phyloP scores from a whole-genome alignment of 2,329 filamentous ascomycete species.

The Cladosporium sp. region DNA sequence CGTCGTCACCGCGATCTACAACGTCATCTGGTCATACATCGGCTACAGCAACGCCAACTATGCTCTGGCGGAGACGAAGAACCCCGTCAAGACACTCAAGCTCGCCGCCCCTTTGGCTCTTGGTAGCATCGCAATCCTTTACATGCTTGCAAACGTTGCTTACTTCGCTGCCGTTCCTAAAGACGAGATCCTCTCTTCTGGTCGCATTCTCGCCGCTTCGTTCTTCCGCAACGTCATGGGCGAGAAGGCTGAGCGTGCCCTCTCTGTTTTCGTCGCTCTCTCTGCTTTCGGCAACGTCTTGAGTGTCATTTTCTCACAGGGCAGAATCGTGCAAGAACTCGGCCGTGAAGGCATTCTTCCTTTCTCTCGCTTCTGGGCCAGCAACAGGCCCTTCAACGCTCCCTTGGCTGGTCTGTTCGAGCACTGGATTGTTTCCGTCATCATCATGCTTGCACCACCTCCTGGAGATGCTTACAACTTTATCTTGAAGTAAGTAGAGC shows the following conservation, averaged over 20 bases:
- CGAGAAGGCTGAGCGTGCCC: constrained; percentile 50
- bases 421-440: constrained; percentile 61
- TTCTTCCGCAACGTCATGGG: constrained; percentile 58
- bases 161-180: constrained; percentile 59
- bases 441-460: constrained; percentile 64
- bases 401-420: constrained; percentile 58
- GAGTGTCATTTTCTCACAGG: constrained; percentile 65
- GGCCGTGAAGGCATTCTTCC: constrained; percentile 64
- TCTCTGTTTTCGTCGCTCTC: constrained; percentile 63
- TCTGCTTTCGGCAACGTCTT: constrained; percentile 66
- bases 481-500: constrained; percentile 19
- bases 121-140: constrained; percentile 55
- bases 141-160: constrained; percentile 63
- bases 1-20: constrained; percentile 66
- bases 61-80: constrained; percentile 60
- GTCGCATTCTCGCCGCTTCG: constrained; percentile 52
- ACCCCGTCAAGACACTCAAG: constrained; percentile 62
- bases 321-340: constrained; percentile 62
- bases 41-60: constrained; percentile 68
- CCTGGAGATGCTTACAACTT: constrained; percentile 66
- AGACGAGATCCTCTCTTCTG: constrained; percentile 51
- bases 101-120: constrained; percentile 62
- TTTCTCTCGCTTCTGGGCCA: constrained; percentile 59
- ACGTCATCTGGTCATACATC: constrained; percentile 67
- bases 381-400: constrained; percentile 60